Evolutionary conservation across 805 yeast species (phyloP).

Genomic region (Yamadazyma kitorensis): DNA sequence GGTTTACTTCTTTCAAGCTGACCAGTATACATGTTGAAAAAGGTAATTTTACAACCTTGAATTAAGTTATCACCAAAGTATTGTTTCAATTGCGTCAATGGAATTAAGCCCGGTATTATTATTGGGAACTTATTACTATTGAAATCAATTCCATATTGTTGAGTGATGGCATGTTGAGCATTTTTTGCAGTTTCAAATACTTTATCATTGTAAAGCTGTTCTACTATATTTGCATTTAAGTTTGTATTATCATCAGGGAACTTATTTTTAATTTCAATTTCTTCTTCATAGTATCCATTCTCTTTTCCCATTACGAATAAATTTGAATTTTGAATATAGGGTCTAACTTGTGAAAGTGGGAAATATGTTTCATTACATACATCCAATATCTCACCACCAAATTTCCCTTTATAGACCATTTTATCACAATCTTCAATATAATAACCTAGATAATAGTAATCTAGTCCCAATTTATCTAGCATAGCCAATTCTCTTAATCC

Average conservation of each 20-base stretch:
- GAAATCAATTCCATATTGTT: conserved; percentile 13
- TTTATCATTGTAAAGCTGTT: conserved; percentile 14
- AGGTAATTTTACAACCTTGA: neutral
- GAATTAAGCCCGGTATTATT: conserved; percentile 13
- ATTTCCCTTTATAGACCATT: conserved; percentile 77
- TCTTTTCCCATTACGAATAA: conserved; percentile 26
- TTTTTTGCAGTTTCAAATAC: conserved; percentile 18
- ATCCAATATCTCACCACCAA: conserved; percentile 74
- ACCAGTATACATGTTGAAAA: conserved; percentile 4
- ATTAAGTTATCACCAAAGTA: conserved; percentile 3
- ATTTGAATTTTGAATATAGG: conserved; percentile 25
- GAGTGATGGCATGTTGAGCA: conserved; percentile 12
- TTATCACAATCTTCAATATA: conserved; percentile 76
- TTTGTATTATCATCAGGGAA: conserved; percentile 2
- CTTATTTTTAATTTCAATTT: conserved; percentile 3
- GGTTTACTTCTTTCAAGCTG: conserved; percentile 5
- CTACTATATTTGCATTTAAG: conserved; percentile 18
- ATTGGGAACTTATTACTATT: conserved; percentile 5
- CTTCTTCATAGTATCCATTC: conserved; percentile 1
- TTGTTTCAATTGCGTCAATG: conserved; percentile 8
- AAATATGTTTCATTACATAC: conserved; percentile 45
- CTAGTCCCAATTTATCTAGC: conserved; percentile 41
- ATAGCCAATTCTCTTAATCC: conserved; percentile 68
- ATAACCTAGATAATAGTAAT: conserved; percentile 75
- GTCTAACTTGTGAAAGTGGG: conserved; percentile 30